Evolutionary conservation across 495 filamentous ascomycete species (phyloP), one percentile per base, ranked within the genome.

Genomic region (Neurospora sp.): DNA sequence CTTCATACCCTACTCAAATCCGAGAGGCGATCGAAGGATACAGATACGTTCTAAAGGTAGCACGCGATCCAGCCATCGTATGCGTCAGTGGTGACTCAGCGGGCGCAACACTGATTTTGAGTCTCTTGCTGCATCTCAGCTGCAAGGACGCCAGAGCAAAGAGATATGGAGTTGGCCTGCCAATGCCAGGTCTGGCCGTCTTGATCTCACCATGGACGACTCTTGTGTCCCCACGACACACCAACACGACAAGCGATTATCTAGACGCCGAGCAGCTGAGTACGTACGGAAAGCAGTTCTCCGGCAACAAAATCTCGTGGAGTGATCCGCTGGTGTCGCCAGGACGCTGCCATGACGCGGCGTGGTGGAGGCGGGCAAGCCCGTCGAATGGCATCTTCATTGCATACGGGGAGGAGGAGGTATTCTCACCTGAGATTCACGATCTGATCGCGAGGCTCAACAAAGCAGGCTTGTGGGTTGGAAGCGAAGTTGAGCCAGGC

Each of bases 21-120:
- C 84, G 90, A 23, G 87, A 95, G 82, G 86, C 86, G 2, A 79
- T 91, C 39, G 80, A 84, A 39, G 92, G 89, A 12, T 94, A 93
- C 80, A 85, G 88, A 71, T 87, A 93, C 77, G 86, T 91, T 6
- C 81, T 92, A 14, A 86, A 85, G 27, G 82, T 86, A 16, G 83
- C 84, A 41, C 72, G 77, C 44, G 85, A 92, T 74, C 81, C 89
- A 0, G 84, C 83, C 2, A 85, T 83, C 40, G 86, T 95, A 14
- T 89, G 87, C 74, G 84, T 94, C 35, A 86, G 86, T 41, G 92
- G 92, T 18, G 92, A 95, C 76, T 93, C 91, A 1, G 93, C 92
- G 11, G 92, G 92, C 14, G 92, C 85, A 23, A 89, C 90, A 5
- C 82, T 95, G 23, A 87, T 91, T 10, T 82, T 94, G 31, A 89